Evolutionary conservation across 768 basidiomycete species (phyloP).

Genomic region (Neoboletus brunneissimus): DNA sequence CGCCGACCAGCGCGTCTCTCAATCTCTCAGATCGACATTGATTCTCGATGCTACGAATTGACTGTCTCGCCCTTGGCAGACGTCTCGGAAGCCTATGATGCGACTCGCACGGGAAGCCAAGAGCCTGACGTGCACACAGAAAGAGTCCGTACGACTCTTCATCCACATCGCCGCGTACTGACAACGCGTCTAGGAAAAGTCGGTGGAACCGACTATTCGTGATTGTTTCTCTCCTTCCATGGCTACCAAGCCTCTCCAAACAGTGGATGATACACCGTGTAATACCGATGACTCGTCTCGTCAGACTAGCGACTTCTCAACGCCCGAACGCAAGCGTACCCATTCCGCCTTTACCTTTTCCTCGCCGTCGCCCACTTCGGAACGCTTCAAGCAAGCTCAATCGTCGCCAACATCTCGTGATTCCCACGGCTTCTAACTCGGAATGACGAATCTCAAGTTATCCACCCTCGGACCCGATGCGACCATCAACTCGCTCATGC

Average conservation of each 20-base stretch:
- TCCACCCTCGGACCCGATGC: background rate
- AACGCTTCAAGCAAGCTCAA: slow-evolving; percentile 48
- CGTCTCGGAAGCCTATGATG: slow-evolving; percentile 67
- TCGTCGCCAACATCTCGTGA: slow-evolving; percentile 32
- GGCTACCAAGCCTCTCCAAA: slow-evolving; percentile 25
- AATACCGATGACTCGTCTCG: slow-evolving; percentile 52
- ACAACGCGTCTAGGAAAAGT: slow-evolving; percentile 42
- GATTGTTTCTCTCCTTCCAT: slow-evolving; percentile 45
- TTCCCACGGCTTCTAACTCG: slow-evolving; percentile 14
- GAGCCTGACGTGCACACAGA: slow-evolving; percentile 42
- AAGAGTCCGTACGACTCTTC: slow-evolving; percentile 41
- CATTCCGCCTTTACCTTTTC: slow-evolving; percentile 79
- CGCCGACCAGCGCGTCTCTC: slow-evolving; percentile 26
- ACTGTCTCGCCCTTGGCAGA: slow-evolving; percentile 79
- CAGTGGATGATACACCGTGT: slow-evolving; percentile 29
- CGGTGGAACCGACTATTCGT: slow-evolving; percentile 54
- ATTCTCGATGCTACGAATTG: slow-evolving; percentile 76
- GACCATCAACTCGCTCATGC: background rate
- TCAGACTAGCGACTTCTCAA: slow-evolving; percentile 65
- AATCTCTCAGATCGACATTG: slow-evolving; percentile 52
- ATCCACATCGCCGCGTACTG: background rate
- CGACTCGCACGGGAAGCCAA: slow-evolving; percentile 35
- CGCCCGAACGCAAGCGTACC: slow-evolving; percentile 70
- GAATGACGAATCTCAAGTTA: slow-evolving; percentile 13
- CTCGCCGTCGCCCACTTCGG: slow-evolving; percentile 62